Conservation (phyloP, 352 stramenopile genomes). For the Globisporangium emineosum region DNA sequence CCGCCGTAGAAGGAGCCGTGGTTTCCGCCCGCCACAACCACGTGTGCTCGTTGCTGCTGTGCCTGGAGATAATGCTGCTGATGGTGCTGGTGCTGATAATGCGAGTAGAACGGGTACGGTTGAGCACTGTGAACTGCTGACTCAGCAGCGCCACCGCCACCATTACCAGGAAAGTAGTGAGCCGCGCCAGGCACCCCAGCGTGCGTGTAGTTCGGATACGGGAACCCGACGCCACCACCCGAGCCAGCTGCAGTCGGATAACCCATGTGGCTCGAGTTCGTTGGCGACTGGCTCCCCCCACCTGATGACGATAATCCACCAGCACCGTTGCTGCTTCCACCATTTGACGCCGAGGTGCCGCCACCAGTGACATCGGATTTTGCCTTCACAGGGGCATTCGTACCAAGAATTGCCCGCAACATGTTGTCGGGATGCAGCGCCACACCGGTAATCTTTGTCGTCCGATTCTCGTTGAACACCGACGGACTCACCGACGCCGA, state of each 20-base stretch:
- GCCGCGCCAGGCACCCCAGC: conserved; percentile 14
- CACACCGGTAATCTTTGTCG: conserved; percentile 57
- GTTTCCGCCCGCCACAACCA: conserved; percentile 4
- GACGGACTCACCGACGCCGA: conserved; percentile 48
- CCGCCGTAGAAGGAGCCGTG: conserved; percentile 8
- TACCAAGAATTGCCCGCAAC: conserved; percentile 62
- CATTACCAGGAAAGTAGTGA: conserved; percentile 17
- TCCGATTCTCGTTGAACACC: conserved; percentile 57
- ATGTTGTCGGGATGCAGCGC: conserved; percentile 78
- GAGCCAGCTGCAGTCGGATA: conserved; percentile 10
- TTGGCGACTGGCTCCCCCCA: conserved; percentile 12
- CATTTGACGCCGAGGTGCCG: not conserved
- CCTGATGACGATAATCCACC: conserved; percentile 12
- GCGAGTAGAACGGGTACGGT: conserved; percentile 20
- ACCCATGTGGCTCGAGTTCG: conserved; percentile 20
- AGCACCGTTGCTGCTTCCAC: not conserved
- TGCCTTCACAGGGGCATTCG: conserved; percentile 47
- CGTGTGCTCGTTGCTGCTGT: conserved; percentile 28
- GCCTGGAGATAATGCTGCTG: conserved; percentile 24
- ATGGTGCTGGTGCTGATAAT: conserved; percentile 25
- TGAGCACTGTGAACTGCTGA: conserved; percentile 7
- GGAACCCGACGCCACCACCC: conserved; percentile 11
- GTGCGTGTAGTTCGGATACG: conserved; percentile 21
- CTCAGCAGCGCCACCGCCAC: conserved; percentile 6
- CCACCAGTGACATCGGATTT: conserved; percentile 34